These are phyloP conservation scores for Russula foetens DNA, from an alignment of 768 basidiomycete species.

Conservation along the genomic window DNA sequence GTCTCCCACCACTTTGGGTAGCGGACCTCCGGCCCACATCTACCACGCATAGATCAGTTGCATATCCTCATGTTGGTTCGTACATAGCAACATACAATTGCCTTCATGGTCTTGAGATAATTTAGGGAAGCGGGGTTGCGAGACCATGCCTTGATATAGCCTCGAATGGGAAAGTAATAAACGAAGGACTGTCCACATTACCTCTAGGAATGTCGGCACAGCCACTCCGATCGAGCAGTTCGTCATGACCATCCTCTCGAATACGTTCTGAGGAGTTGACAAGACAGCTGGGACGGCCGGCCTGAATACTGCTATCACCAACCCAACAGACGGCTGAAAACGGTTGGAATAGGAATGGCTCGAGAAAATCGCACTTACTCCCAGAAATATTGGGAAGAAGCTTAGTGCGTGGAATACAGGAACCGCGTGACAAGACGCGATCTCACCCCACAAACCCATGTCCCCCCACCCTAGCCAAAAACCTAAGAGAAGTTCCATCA, in stretches of 20 bases:
- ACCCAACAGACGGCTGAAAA: constrained; percentile 23
- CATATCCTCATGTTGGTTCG: not conserved
- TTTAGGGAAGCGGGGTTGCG: constrained; percentile 14
- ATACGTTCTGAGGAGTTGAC: constrained; percentile 27
- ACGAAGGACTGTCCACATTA: constrained; percentile 2
- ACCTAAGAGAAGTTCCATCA: not conserved
- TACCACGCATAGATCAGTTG: constrained; percentile 3
- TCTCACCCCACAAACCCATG: constrained; percentile 21
- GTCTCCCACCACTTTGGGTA: constrained; percentile 24
- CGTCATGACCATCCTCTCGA: constrained; percentile 22
- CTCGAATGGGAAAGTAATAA: not conserved
- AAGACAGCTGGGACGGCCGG: constrained; percentile 24
- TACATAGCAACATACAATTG: constrained; percentile 20
- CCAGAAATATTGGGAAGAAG: constrained; percentile 22
- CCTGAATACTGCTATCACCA: constrained; percentile 25
- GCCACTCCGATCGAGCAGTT: constrained; percentile 22
- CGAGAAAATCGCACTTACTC: constrained; percentile 13
- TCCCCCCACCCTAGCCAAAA: constrained; percentile 18
- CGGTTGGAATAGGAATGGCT: not conserved
- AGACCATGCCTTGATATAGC: constrained; percentile 23
- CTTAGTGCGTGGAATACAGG: constrained; percentile 30
- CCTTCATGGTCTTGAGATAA: constrained; percentile 21
- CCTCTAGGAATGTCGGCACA: constrained; percentile 31
- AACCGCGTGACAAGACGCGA: constrained; percentile 25
- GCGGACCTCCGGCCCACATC: constrained; percentile 26